Conservation (phyloP, 2,329 filamentous ascomycete genomes). For the Botryotinia globosa region DNA sequence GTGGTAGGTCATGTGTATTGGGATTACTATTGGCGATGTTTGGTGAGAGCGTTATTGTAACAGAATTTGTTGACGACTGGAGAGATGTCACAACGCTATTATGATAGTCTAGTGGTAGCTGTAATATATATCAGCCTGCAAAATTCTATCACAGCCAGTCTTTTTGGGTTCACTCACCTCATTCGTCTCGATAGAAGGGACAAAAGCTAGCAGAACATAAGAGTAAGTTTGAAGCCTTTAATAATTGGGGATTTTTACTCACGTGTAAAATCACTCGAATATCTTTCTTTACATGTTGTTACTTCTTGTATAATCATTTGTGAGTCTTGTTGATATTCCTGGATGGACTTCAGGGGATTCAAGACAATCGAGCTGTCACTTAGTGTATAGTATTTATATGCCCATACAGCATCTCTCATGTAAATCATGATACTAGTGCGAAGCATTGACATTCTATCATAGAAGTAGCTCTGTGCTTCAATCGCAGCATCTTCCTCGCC, state of each 20-base stretch:
- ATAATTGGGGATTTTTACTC: neutral
- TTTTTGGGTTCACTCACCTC: neutral
- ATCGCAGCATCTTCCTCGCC: neutral
- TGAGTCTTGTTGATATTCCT: neutral
- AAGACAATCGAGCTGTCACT: neutral
- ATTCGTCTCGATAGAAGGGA: neutral
- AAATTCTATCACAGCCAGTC: neutral
- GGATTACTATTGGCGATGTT: neutral
- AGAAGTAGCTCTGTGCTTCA: neutral
- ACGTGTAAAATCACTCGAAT: slow-evolving; percentile 4
- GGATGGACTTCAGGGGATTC: neutral
- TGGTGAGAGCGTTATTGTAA: neutral
- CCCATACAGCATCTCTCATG: slow-evolving; percentile 6
- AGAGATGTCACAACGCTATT: neutral
- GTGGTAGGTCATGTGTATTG: neutral
- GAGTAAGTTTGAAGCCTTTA: neutral
- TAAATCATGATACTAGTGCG: slow-evolving; percentile 10
- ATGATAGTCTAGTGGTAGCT: neutral
- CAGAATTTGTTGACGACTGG: neutral
- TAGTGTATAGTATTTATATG: slow-evolving; percentile 1
- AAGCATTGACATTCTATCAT: neutral
- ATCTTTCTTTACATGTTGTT: neutral
- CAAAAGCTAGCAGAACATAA: neutral
- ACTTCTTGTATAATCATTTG: neutral
- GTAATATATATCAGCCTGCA: neutral